Base-by-base conservation (phyloP, 495 filamentous ascomycete genomes). In the Podospora appendiculata region DNA sequence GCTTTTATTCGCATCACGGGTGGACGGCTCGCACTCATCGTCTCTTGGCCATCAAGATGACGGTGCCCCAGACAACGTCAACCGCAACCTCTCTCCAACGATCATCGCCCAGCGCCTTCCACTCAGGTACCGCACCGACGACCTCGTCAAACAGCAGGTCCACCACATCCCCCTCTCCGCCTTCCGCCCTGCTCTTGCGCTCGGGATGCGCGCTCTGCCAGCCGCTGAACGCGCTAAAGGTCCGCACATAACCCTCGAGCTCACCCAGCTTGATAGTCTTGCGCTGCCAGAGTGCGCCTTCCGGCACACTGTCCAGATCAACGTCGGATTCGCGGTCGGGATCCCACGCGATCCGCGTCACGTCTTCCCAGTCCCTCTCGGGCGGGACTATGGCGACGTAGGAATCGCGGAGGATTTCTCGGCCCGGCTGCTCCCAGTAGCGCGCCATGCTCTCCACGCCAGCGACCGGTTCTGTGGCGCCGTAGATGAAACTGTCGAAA, bases 381-480 rank as follows among this genome's bases (percentile, higher is more conserved):
- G 78, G 80, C 10, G 78, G 80, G n/a, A 66, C 57, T 11, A 86
- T 63, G 41, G 58, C 67, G 32, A 72, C 59, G 38, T 75, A 66
- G 43, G 75, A 69, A 13, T 74, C 65, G 39, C 79, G 65, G 35
- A 85, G 60, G 38, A 77, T 74, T 5, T 58, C 58, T n/a, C 83
- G 66, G 3, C 82, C 83, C 0, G 83, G 81, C 51, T 79, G 76
- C 51, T 75, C 65, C 83, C 82, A 86, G 54, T 73, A 83, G 17
- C 68, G 60, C 6, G 79, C 83, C 63, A 85, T 66, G n/a, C 65
- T 67, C 11, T 76, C 65, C n/a, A 61, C 33, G 4, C 66, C 73
- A 32, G 67, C 60, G 5, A 70, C 74, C 25, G 79, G 61, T 25
- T 67, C 63, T 12, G 59, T 62, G 44, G 54, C 52, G 0, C 69